These are phyloP conservation scores for Gossypium thurberi DNA, from an alignment of 345 rosid genomes.

Conservation along the genomic window DNA sequence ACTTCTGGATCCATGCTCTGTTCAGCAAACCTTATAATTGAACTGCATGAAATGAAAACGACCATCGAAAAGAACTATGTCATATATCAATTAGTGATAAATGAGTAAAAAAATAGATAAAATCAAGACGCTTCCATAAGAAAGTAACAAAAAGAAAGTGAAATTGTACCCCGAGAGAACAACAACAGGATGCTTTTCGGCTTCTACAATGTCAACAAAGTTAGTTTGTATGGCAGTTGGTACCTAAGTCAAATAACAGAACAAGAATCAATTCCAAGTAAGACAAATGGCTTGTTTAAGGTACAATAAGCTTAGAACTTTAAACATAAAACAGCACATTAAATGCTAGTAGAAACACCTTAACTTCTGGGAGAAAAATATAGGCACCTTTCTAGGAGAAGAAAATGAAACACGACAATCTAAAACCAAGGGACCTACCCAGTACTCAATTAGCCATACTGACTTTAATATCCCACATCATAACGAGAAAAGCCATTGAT, in stretches of 20 bases:
- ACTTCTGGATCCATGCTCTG: conserved; percentile 68
- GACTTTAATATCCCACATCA: not conserved
- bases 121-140: not conserved
- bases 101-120: not conserved
- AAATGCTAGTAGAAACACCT: not conserved
- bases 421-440: not conserved
- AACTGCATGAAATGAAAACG: conserved; percentile 42
- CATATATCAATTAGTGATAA: not conserved
- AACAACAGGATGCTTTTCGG: conserved; percentile 73
- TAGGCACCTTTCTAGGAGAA: not conserved
- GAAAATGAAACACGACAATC: not conserved
- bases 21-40: conserved; percentile 74
- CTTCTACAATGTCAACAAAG: conserved; percentile 52
- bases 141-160: conserved; percentile 16
- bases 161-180: conserved; percentile 57
- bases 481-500: not conserved
- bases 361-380: not conserved
- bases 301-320: not conserved
- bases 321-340: no score
- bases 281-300: not conserved
- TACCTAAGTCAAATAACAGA: conserved; percentile 44
- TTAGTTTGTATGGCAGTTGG: conserved; percentile 70
- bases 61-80: not conserved
- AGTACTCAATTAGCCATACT: not conserved
- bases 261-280: conserved; percentile 1